Evolutionary conservation across 345 rosid genomes (phyloP), one percentile per base, ranked within the genome.

Genomic region (Gossypium mustelinum): DNA sequence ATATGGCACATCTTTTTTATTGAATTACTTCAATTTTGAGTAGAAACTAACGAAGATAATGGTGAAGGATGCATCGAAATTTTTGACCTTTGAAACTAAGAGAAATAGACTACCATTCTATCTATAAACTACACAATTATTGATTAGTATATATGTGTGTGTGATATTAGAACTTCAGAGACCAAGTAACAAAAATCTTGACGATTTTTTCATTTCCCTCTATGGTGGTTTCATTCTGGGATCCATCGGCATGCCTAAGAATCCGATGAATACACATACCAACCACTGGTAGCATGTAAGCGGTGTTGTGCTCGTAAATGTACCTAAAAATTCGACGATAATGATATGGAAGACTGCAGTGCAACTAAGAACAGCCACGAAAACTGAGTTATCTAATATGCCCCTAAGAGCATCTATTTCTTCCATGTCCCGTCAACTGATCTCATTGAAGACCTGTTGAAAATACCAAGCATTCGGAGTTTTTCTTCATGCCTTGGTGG

Each of bases 191-290:
- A 34, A 34, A 34, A 4, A 34, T 34, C 39, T 34, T 4, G 39
- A 34, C 39, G 1, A 34, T 34, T 34, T 34, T 34, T 34, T 34
- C 6, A 34, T 34, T 34, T 34, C 6, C 39, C 39, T 4, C 39
- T 34, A 14, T 67, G 16, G 27, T 8, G 20, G 68, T 75, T 87
- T 34, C 80, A 89, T 50, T 91, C 89, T 0, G 90, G 90, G 70
- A 94, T 77, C 79, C 51, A 92, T 84, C 0, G 95, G 98, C 97
- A 94, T 92, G 75, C 97, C 94, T 44, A 92, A 47, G 81, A 94
- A 90, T 68, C 97, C 93, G 4, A 88, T 58, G 77, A 84, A 3
- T 67, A 88, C 60, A 76, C 92, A 81, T 59, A 82, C 47, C 63
- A 82, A 74, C 94, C 92, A 89, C 56, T 87, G 91, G 0, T 56